A percentile compares a stretch with the other conserved stretches of the same genome.
Evolutionary conservation across 1,139 yeast genomes (phyloP).

Genomic region (Nadsonia commutata): DNA sequence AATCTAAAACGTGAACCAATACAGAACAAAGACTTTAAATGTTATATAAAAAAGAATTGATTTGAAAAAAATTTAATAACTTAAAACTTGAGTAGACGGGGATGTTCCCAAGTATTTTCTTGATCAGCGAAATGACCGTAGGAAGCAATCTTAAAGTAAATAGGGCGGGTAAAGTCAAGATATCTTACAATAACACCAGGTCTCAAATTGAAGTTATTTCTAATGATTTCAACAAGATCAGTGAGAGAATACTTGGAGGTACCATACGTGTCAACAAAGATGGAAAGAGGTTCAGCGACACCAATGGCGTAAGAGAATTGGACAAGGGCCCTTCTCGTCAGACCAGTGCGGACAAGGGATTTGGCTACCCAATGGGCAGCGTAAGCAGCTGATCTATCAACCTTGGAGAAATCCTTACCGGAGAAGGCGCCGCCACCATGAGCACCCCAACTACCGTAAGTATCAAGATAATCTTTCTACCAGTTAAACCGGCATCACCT

Average conservation of each 20-base stretch:
- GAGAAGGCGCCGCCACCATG: slow-evolving; percentile 99
- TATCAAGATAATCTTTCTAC: slow-evolving; percentile 98
- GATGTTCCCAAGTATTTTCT: slow-evolving; percentile 96
- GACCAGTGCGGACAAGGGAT: slow-evolving; percentile 85
- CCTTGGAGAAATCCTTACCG: slow-evolving; percentile 99
- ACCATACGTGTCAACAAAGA: slow-evolving; percentile 95
- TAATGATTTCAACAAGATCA: slow-evolving; percentile 80
- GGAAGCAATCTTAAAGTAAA: slow-evolving; percentile 96
- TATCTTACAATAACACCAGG: slow-evolving; percentile 98
- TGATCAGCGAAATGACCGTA: slow-evolving; percentile 99
- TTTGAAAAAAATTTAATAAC: slow-evolving; percentile 6
- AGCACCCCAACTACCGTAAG: slow-evolving; percentile 99
- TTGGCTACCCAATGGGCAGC: slow-evolving; percentile 99
- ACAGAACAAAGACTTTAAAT: not conserved
- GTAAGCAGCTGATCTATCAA: slow-evolving; percentile 99
- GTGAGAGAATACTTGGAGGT: slow-evolving; percentile 81
- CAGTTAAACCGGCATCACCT: slow-evolving; percentile 99
- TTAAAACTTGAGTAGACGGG: slow-evolving; percentile 74
- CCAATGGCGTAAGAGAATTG: slow-evolving; percentile 99
- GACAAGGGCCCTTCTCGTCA: slow-evolving; percentile 94
- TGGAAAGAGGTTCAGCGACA: slow-evolving; percentile 98
- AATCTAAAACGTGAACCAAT: no score
- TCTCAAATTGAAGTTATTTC: slow-evolving; percentile 93
- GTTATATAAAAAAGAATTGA: no score
- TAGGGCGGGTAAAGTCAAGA: slow-evolving; percentile 95